Percentiles rank a stretch among this genome's conserved stretches.
Evolutionary conservation across 2,329 filamentous ascomycete genomes (phyloP).

Genomic region (Neonectria faginata): DNA sequence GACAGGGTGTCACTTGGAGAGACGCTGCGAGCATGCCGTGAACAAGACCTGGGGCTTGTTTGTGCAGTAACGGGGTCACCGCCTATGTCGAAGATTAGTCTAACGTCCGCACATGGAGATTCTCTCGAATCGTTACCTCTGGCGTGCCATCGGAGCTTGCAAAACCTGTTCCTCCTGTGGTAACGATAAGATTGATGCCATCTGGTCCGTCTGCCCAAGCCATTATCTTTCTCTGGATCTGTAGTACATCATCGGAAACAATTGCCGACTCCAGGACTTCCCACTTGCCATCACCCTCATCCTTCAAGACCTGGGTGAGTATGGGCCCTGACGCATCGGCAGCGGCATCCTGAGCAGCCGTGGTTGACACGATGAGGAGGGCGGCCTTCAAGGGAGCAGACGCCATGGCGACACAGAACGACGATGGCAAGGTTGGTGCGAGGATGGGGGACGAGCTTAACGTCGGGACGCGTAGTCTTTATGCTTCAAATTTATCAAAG

Average conservation of each 20-base stretch:
- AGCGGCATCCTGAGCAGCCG: conserved; percentile 81
- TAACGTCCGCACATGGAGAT: too few relatives aligned
- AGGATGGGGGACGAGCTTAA: too few relatives aligned
- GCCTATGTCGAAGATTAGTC: conserved; percentile 64
- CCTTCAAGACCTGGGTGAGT: conserved; percentile 76
- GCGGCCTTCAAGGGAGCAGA: conserved; percentile 71
- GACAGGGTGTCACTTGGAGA: conserved; percentile 88
- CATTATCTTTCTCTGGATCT: conserved; percentile 80
- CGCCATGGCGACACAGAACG: conserved; percentile 38
- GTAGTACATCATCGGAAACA: conserved; percentile 78
- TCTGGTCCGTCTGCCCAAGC: conserved; percentile 77
- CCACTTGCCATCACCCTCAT: conserved; percentile 79
- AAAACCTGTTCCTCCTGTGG: conserved; percentile 95
- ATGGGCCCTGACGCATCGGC: conserved; percentile 79
- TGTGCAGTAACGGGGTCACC: conserved; percentile 81
- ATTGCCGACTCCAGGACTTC: conserved; percentile 75
- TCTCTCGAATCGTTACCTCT: conserved; percentile 67
- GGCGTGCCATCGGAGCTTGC: conserved; percentile 86
- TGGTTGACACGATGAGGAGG: conserved; percentile 91
- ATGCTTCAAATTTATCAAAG: not conserved
- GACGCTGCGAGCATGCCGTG: conserved; percentile 94
- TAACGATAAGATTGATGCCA: conserved; percentile 80
- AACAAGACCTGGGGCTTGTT: conserved; percentile 89
- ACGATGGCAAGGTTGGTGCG: too few relatives aligned
- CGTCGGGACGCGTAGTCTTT: too few relatives aligned